These are phyloP conservation scores for Bacidia rubella DNA, from an alignment of 495 filamentous ascomycete genomes.

Conservation along the genomic window DNA sequence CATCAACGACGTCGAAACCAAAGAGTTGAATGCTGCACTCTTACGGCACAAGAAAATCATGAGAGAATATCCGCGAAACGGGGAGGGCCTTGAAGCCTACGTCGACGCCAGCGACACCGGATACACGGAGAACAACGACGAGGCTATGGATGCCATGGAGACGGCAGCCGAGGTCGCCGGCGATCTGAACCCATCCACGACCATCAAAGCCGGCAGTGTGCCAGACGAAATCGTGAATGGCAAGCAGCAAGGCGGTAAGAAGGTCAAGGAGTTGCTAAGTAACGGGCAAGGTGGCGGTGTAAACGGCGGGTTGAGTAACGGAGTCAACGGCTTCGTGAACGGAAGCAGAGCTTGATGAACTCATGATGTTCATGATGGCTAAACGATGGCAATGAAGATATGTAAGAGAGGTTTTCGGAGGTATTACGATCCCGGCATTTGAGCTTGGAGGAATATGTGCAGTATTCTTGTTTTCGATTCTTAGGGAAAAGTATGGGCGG, in stretches of 20 bases:
- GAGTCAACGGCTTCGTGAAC: conserved; percentile 19
- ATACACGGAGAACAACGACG: conserved; percentile 32
- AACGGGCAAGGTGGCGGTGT: conserved; percentile 13
- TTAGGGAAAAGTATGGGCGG: not conserved
- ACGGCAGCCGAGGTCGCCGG: conserved; percentile 23
- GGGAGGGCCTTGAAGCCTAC: conserved; percentile 45
- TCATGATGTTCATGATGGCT: no score
- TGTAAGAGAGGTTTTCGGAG: no score
- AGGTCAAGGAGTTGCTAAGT: conserved; percentile 13
- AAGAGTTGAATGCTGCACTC: conserved; percentile 39
- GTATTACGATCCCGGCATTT: no score
- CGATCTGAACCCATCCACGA: conserved; percentile 20
- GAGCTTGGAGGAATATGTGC: not conserved
- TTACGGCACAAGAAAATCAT: conserved; percentile 39
- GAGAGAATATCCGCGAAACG: conserved; percentile 40
- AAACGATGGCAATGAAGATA: no score
- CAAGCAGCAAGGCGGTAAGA: conserved; percentile 1
- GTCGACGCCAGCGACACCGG: conserved; percentile 50
- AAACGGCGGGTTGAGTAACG: conserved; percentile 17
- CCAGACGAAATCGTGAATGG: conserved; percentile 20
- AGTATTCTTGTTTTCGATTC: not conserved
- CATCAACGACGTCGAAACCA: conserved; percentile 38
- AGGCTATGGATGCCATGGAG: conserved; percentile 24
- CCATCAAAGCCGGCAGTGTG: conserved; percentile 14
- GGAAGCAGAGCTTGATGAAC: no score